These are phyloP conservation scores for Aspergillus clavatus DNA, from an alignment of 2,329 filamentous ascomycete genomes.

Conservation along the genomic window DNA sequence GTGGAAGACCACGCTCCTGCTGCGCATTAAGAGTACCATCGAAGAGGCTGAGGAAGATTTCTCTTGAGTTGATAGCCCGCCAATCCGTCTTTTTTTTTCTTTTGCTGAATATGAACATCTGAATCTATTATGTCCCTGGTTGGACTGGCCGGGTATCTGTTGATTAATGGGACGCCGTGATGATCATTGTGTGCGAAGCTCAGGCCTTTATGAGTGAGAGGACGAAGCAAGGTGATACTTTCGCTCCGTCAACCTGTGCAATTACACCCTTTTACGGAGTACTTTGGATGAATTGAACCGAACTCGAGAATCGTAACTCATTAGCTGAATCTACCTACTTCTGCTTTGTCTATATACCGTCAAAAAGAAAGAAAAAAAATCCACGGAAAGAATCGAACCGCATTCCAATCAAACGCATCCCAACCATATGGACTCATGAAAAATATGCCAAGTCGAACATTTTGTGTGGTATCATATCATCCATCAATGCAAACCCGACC, in stretches of 20 bases:
- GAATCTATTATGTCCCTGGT: neutral
- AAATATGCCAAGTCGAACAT: neutral
- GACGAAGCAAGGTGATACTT: neutral
- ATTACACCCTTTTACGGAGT: too few relatives aligned
- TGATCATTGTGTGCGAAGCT: neutral
- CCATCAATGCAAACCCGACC: conserved; percentile 9
- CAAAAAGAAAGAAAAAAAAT: neutral
- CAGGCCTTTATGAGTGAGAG: neutral
- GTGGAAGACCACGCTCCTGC: conserved; percentile 87
- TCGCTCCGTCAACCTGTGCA: too few relatives aligned
- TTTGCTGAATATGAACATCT: neutral
- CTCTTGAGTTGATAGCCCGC: conserved; percentile 43
- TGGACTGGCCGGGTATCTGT: conserved; percentile 2
- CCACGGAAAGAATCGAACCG: conserved; percentile 1
- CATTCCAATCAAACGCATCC: conserved; percentile 1
- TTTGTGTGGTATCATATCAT: conserved; percentile 28
- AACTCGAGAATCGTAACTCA: too few relatives aligned
- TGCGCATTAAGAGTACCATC: conserved; percentile 79
- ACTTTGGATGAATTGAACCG: too few relatives aligned
- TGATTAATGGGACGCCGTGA: neutral
- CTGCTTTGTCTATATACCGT: too few relatives aligned
- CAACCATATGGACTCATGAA: neutral
- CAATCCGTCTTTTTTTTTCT: conserved; percentile 4
- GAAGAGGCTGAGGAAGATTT: conserved; percentile 67
- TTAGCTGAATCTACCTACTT: too few relatives aligned